phyloP scores from a whole-genome alignment of 176 grass and related monocot species.

The Saccharum officinarum region DNA sequence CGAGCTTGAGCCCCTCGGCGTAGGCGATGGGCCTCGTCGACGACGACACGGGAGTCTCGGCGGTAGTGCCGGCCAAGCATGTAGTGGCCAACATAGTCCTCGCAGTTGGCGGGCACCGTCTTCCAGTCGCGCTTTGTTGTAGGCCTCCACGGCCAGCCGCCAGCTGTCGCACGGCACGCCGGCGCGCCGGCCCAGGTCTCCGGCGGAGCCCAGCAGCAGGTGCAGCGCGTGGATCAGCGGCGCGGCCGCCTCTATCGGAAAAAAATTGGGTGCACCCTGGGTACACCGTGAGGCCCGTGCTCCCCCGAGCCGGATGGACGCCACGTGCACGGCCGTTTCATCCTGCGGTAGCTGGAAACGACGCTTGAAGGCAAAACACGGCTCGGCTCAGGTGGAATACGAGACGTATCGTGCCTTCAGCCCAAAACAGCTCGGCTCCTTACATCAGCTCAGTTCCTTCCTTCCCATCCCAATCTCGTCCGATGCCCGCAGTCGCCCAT shows the following conservation, averaged over 20 bases:
- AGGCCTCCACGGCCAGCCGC: slow-evolving; percentile 48
- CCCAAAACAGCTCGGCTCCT: too few relatives aligned
- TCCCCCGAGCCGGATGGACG: too few relatives aligned
- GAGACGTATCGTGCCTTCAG: too few relatives aligned
- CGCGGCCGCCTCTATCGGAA: neutral
- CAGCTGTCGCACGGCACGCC: slow-evolving; percentile 58
- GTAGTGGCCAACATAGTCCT: slow-evolving; percentile 54
- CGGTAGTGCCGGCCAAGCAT: slow-evolving; percentile 48
- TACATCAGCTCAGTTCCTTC: too few relatives aligned
- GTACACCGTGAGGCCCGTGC: too few relatives aligned
- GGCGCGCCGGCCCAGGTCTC: neutral
- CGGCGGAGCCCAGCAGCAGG: slow-evolving; percentile 16
- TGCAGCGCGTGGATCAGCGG: slow-evolving; percentile 39
- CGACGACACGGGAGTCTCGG: slow-evolving; percentile 45
- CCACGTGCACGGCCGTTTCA: too few relatives aligned
- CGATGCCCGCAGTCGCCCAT: too few relatives aligned
- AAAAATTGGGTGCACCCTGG: too few relatives aligned
- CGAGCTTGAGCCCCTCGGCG: slow-evolving; percentile 27
- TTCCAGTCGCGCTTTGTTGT: slow-evolving; percentile 50
- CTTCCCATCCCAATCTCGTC: too few relatives aligned
- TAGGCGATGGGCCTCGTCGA: slow-evolving; percentile 49
- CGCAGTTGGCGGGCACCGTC: slow-evolving; percentile 41
- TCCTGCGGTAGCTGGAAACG: too few relatives aligned
- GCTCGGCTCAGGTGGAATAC: too few relatives aligned
- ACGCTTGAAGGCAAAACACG: too few relatives aligned